Evolutionary conservation across 768 basidiomycete genomes (phyloP).

Genomic region (Kwoniella europaea): DNA sequence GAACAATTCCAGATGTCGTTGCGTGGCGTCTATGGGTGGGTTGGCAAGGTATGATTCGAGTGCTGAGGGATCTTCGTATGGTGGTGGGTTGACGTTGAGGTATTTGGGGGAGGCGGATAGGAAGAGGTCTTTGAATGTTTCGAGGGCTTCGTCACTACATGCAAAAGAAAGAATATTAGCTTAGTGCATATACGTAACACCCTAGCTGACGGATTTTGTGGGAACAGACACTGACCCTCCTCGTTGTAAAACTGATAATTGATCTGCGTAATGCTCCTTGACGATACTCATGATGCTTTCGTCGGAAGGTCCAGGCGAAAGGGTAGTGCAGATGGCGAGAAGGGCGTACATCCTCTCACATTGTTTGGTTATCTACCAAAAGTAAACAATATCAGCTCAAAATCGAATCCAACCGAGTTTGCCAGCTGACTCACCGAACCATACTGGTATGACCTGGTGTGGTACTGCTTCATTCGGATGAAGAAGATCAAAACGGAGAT

Average conservation of each 20-base stretch:
- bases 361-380: slow-evolving; percentile 86
- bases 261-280: slow-evolving; percentile 92
- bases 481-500: slow-evolving; percentile 93
- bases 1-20: slow-evolving; percentile 83
- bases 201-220: too few species aligned
- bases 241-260: slow-evolving; percentile 79
- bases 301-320: slow-evolving; percentile 89
- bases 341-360: slow-evolving; percentile 97
- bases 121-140: slow-evolving; percentile 90
- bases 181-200: too few species aligned
- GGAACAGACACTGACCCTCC: too few species aligned
- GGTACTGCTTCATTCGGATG: slow-evolving; percentile 93
- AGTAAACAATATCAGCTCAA: neutral
- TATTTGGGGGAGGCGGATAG: slow-evolving; percentile 94
- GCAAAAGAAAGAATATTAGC: too few species aligned
- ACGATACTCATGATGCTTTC: slow-evolving; percentile 92
- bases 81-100: slow-evolving; percentile 90
- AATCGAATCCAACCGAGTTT: neutral
- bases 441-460: slow-evolving; percentile 94
- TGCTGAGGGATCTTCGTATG: slow-evolving; percentile 77
- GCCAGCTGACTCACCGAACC: slow-evolving; percentile 71
- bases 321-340: slow-evolving; percentile 88
- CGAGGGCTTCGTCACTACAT: slow-evolving; percentile 66
- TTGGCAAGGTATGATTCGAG: slow-evolving; percentile 63
- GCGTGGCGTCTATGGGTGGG: slow-evolving; percentile 71